These are phyloP conservation scores for Inga leiocalycina DNA, from an alignment of 306 rosid genomes.

Conservation along the genomic window DNA sequence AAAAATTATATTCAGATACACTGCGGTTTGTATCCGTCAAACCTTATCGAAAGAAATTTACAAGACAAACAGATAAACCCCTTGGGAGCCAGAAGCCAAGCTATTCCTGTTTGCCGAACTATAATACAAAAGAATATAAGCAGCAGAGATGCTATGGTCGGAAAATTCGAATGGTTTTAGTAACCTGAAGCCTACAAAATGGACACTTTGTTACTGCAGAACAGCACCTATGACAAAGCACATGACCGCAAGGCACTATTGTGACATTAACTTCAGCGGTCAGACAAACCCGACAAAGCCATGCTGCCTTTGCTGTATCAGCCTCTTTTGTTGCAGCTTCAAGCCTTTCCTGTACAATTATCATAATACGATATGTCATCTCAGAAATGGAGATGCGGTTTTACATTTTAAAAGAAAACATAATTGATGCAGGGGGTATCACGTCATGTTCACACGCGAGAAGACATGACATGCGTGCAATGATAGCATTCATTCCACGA, in stretches of 20 bases:
- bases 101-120: neutral
- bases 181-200: constrained; percentile 87
- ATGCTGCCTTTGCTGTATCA: constrained; percentile 89
- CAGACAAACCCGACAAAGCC: constrained; percentile 92
- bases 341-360: constrained; percentile 70
- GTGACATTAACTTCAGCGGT: constrained; percentile 78
- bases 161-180: constrained; percentile 71
- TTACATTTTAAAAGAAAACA: neutral
- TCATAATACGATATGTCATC: constrained; percentile 15
- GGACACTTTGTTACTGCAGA: constrained; percentile 92
- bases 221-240: constrained; percentile 89
- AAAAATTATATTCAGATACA: neutral
- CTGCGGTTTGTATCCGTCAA: neutral
- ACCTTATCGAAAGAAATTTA: constrained; percentile 7
- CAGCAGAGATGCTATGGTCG: constrained; percentile 58
- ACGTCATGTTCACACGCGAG: neutral
- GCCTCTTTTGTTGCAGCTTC: constrained; percentile 86
- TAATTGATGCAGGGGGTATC: neutral
- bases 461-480: neutral
- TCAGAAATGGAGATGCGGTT: neutral
- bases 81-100: neutral
- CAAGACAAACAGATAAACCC: neutral
- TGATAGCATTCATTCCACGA: neutral
- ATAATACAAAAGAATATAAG: neutral
- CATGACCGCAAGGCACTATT: constrained; percentile 95